Evolutionary conservation across 371 early-diverging fungal species (phyloP), one percentile per base, ranked within the genome.

Genomic region (Smittium culicis): DNA sequence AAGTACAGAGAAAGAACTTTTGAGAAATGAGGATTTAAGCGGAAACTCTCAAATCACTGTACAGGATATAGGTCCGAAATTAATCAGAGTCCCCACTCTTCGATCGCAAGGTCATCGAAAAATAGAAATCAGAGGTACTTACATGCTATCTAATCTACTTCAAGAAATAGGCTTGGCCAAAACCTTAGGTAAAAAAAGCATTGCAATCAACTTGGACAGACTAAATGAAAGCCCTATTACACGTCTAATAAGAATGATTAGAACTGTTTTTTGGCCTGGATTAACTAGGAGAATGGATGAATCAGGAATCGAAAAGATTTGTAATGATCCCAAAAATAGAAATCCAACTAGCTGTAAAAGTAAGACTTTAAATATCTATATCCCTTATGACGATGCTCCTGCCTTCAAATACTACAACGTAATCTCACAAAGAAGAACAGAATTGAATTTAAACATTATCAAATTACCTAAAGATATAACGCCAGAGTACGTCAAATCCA

Each of bases 11-110:
- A 83, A 86, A 64, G 73, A 77, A 33, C 82, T 97, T 17, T 77
- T 97, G 34, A 86, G 80, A 65, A 96, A 97, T 72, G 96, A 97
- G 76, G 98, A 97, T 75, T 93, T 94, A 0, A 90, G 95, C 75
- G 92, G 91, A 25, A 92, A 97, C 71, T 88, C 82, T 70, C 96
- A 95, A 73, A 94, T 97, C 70, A 97, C 96, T 0, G 80, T 97
- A 61, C 85, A 89, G 59, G 98, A 97, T 76, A 69, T 79, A 5
- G 98, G 98, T 0, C 96, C 98, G 30, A 97, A 96, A 71, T 80
- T 86, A 1, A 83, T 97, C 70, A 80, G 83, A 1, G 81, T 97
- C 31, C 91, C 91, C 25, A 93, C 96, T 0, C 90, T 90, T 1
- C 87, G 86, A 70, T 89, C 90, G 8, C 87, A 83, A 55, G 96